Percentiles rank a stretch among this genome's conserved stretches.
These are phyloP conservation scores for Calamus simplicifolius DNA, from an alignment of 176 grass and related monocot species.

Conservation along the genomic window DNA sequence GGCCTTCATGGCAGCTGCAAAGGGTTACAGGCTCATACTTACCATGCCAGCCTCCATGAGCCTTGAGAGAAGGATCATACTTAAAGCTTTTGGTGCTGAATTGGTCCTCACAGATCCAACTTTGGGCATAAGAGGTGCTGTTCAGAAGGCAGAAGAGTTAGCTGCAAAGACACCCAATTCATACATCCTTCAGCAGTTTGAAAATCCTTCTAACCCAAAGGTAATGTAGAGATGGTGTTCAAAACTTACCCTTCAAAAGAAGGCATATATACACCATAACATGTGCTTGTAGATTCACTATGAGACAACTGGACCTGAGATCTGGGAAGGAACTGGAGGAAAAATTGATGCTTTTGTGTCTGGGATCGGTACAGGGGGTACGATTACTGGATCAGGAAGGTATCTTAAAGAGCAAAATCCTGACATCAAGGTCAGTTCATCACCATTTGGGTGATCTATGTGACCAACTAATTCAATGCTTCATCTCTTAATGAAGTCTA, in stretches of 20 bases:
- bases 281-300: slow-evolving; percentile 1
- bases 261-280: neutral
- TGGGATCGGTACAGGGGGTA: slow-evolving; percentile 5
- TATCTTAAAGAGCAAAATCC: slow-evolving; percentile 9
- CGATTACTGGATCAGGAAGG: slow-evolving; percentile 6
- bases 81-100: slow-evolving; percentile 5
- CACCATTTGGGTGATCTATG: too few relatives aligned
- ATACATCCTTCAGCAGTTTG: slow-evolving; percentile 11
- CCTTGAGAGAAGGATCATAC: slow-evolving; percentile 6
- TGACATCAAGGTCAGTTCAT: neutral
- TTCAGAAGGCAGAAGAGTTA: slow-evolving; percentile 8
- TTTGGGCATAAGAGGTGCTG: slow-evolving; percentile 5
- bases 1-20: slow-evolving; percentile 9
- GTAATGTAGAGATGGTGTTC: neutral
- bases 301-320: slow-evolving; percentile 11
- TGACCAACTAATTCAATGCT: too few relatives aligned
- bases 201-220: slow-evolving; percentile 6
- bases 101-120: slow-evolving; percentile 5
- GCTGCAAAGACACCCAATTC: slow-evolving; percentile 2
- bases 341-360: slow-evolving; percentile 9
- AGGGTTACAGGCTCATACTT: slow-evolving; percentile 5
- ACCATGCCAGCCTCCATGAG: slow-evolving; percentile 10
- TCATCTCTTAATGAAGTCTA: too few relatives aligned
- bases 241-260: too few relatives aligned
- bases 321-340: slow-evolving; percentile 4